phyloP scores from a whole-genome alignment of 2,329 filamentous ascomycete genomes.

The Monosporascus sp. region DNA sequence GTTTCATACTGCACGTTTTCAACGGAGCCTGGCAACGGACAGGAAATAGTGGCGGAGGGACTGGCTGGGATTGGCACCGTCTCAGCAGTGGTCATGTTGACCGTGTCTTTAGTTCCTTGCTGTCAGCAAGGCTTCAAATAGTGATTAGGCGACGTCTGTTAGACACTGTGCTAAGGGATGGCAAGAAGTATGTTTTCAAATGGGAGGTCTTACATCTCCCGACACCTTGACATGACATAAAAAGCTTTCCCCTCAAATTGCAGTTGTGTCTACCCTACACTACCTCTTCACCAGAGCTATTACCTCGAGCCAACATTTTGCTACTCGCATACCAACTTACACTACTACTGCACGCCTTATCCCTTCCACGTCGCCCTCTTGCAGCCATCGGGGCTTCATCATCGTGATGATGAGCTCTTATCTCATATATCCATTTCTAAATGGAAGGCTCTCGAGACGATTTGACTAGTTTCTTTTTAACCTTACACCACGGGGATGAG shows the following conservation, averaged over 20 bases:
- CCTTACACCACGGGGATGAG: too few relatives aligned
- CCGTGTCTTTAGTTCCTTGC: too few relatives aligned
- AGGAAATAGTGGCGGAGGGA: too few relatives aligned
- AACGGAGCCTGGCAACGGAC: too few relatives aligned
- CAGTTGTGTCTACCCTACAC: slow-evolving; percentile 1
- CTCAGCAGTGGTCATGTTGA: too few relatives aligned
- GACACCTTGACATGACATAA: slow-evolving; percentile 9
- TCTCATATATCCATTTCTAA: neutral
- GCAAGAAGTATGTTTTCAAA: slow-evolving; percentile 1
- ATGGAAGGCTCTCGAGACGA: neutral
- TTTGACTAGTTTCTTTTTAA: neutral
- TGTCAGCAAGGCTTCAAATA: too few relatives aligned
- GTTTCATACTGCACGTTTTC: neutral
- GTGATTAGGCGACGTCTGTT: neutral
- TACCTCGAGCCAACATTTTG: neutral
- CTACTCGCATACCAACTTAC: slow-evolving; percentile 1
- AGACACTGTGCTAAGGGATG: slow-evolving; percentile 1
- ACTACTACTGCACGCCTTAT: neutral
- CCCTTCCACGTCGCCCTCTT: neutral
- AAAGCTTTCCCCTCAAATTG: slow-evolving; percentile 4
- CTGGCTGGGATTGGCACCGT: too few relatives aligned
- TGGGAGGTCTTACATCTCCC: slow-evolving; percentile 2
- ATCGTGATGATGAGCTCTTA: neutral
- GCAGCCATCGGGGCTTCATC: neutral
- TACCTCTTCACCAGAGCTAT: slow-evolving; percentile 7